Base-by-base conservation (phyloP, 2,329 filamentous ascomycete species). In the Bipolaris oryzae region DNA sequence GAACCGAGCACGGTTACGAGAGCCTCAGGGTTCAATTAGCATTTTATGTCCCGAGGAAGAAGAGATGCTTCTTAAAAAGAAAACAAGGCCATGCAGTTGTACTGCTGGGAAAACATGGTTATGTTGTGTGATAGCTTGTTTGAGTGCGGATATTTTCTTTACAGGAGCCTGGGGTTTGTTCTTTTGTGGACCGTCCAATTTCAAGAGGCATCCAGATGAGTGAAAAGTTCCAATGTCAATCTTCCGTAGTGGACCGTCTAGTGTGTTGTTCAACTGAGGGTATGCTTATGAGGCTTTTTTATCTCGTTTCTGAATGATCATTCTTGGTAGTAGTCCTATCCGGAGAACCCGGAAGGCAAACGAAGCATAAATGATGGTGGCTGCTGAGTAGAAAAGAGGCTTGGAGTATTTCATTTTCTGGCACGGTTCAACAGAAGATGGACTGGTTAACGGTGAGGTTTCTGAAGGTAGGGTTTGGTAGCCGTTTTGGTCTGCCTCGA, bases 281-380 rank as follows among this genome's bases (percentile, higher is more conserved):
- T 5, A 16, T 25, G 13, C 21, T 13, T 20, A 50, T 23, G 44
- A 52, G 38, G 38, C 11, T 1, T 42, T 49, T 20, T 37, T 10
- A 9, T 61, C 41, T 34, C 53, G 43, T 10, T 50, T 54, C 16
- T 53, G 53, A 7, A 20, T 45, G 4, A 60, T 38, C 33, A 49
- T 46, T 25, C 58, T 52, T 15, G 60, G 60, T 3, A 62, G 48
- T 25, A 58, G 50, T 9, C 58, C 59, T 11, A 63, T 20, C 33
- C 62, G 62, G 18, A 56, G 50, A 43, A 63, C 50, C 15, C 65
- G 60, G 16, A 68, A 62, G n/a, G 60, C 53, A 21, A 66, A 56
- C 6, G 62, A 63, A 6, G 61, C 55, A 35, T 68, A 68, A 2
- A 66, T 55, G 33, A 66, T 51, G 2, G 57, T 42, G 5, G 57